Evolutionary conservation across 441 rosid genomes (phyloP).

Genomic region (Macaranga tanarius): DNA sequence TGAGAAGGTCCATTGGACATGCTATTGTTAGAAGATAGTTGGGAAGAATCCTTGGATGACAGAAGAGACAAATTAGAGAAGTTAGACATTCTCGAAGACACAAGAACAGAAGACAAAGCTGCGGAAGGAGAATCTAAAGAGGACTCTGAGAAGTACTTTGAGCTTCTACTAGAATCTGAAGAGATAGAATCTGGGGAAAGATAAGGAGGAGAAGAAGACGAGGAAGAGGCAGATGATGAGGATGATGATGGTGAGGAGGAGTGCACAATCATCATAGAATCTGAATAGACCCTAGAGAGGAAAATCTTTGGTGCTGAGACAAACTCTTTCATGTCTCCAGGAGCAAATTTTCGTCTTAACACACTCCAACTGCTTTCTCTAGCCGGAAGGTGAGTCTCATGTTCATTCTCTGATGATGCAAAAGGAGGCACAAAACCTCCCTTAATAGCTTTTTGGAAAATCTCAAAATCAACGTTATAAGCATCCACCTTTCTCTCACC

Average conservation of each 20-base stretch:
- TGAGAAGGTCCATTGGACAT: constrained; percentile 36
- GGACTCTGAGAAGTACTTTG: constrained; percentile 57
- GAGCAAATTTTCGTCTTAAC: constrained; percentile 78
- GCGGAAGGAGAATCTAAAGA: constrained; percentile 67
- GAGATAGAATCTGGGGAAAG: constrained; percentile 74
- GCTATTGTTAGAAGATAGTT: constrained; percentile 29
- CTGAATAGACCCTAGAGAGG: constrained; percentile 84
- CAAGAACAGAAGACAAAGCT: constrained; percentile 48
- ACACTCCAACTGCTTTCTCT: constrained; percentile 93
- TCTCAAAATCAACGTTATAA: constrained; percentile 85
- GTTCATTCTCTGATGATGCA: constrained; percentile 72
- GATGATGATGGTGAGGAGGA: constrained; percentile 59
- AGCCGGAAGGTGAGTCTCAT: constrained; percentile 83
- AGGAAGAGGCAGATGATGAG: constrained; percentile 43
- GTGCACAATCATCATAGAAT: constrained; percentile 85
- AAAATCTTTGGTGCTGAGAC: constrained; percentile 59
- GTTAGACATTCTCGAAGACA: constrained; percentile 57
- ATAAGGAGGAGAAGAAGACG: constrained; percentile 71
- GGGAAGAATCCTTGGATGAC: constrained; percentile 44
- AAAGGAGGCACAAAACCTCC: constrained; percentile 92
- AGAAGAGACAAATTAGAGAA: constrained; percentile 57
- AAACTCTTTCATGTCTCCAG: constrained; percentile 70
- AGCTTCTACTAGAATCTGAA: constrained; percentile 58
- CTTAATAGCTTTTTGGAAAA: constrained; percentile 70
- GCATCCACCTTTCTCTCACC: constrained; percentile 68